Percentiles rank a stretch among this genome's conserved stretches.
These are phyloP conservation scores for Rubia tinctorum DNA, from an alignment of 305 asterid genomes.

Conservation along the genomic window DNA sequence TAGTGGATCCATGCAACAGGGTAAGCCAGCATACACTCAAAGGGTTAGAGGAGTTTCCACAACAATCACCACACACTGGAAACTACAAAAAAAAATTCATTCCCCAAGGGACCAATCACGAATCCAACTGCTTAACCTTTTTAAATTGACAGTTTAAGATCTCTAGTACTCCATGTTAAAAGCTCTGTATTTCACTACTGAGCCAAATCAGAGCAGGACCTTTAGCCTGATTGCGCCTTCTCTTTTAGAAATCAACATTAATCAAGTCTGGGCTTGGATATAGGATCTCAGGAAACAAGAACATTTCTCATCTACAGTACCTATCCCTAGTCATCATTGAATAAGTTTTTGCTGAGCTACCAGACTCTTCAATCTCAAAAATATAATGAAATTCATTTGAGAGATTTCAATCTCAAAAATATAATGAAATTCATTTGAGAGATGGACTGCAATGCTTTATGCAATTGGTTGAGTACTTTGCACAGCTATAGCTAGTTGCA, in stretches of 20 bases:
- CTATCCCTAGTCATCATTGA: neutral
- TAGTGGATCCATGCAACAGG: neutral
- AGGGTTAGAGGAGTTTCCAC: neutral
- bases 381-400: neutral
- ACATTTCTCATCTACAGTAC: neutral
- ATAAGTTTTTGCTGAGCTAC: too few relatives aligned
- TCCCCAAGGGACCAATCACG: neutral
- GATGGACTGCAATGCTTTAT: neutral
- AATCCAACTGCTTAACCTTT: neutral
- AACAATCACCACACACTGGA: neutral
- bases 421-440: too few relatives aligned
- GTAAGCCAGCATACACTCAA: neutral
- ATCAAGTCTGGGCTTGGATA: neutral
- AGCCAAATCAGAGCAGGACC: neutral
- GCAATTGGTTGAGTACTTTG: neutral
- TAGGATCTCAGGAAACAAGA: neutral
- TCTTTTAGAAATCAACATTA: constrained; percentile 6
- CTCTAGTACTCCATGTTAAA: neutral
- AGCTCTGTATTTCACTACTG: neutral
- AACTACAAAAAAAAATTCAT: neutral
- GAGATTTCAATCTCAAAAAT: too few relatives aligned
- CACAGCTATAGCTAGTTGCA: neutral
- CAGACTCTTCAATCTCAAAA: neutral
- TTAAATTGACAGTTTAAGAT: neutral
- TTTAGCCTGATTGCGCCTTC: neutral